Base-by-base conservation (phyloP, 306 rosid species). In the Prunus armeniaca region DNA sequence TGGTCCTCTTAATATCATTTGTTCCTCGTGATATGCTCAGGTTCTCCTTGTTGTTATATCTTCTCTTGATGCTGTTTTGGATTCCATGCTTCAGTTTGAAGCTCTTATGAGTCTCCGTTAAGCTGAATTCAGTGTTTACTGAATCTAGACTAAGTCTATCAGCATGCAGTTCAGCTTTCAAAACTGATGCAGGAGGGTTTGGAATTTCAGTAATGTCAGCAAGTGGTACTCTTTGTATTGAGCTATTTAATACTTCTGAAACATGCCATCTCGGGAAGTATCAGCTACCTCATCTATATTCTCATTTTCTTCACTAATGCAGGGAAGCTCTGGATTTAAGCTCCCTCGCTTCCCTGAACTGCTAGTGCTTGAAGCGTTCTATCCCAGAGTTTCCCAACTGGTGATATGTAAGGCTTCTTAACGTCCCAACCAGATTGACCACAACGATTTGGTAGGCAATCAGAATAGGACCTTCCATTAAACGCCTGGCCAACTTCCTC, bases 231-330 rank as follows among this genome's bases (percentile, higher is more conserved):
- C 93, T 81, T 65, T 64, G 68, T 56, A 69, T 81, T 71, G 96
- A 81, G 75, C 67, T 64, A 6, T 58, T 2, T 24, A 73, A 9
- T 9, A 25, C 72, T 62, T 78, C 84, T 12, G 83, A 77, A 68
- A 62, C 82, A 77, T 74, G 75, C 76, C 88, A 32, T 64, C 81
- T 13, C 73, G 82, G 79, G 78, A 80, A 43, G 83, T 79, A 61
- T 87, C 85, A 61, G 86, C 88, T 38, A 82, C 74, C 77, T 89
- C 99, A 52, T 89, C 97, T 38, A 77, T 54, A 73, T 83, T 90
- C 86, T 96, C 99, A 73, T 85, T 86, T 86, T 91, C 99, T 86
- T 96, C 99, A 50, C 51, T 76, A 65, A 96, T 93, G 87, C 94
- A 88, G 27, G 98, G 97, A 80, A 96, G 99, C 80, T 96, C 99